These are phyloP conservation scores for Farysia itapuensis DNA, from an alignment of 1,284 basidiomycete species.

Conservation along the genomic window DNA sequence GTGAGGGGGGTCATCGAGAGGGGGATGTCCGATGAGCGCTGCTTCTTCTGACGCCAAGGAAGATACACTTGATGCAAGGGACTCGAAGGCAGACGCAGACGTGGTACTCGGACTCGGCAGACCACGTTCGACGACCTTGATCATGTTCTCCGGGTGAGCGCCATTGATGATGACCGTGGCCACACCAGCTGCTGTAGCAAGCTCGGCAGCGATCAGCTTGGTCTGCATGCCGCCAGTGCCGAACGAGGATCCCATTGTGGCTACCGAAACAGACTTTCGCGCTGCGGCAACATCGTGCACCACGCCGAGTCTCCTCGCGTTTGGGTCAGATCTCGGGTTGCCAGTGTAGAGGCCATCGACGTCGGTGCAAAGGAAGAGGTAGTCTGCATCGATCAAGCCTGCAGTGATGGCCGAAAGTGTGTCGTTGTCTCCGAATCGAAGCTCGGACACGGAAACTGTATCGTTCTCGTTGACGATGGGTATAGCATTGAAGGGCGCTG, in stretches of 20 bases:
- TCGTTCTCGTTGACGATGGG: constrained; percentile 60
- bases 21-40: constrained; percentile 36
- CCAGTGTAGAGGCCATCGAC: constrained; percentile 94
- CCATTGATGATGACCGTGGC: constrained; percentile 74
- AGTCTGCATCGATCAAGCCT: constrained; percentile 95
- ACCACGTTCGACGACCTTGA: constrained; percentile 70
- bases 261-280: constrained; percentile 81
- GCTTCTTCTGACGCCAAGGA: constrained; percentile 23
- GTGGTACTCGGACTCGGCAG: constrained; percentile 13
- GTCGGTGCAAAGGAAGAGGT: constrained; percentile 92
- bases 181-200: constrained; percentile 94
- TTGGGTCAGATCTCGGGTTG: constrained; percentile 86
- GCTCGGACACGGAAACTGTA: constrained; percentile 67
- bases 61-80: constrained; percentile 33
- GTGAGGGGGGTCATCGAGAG: constrained; percentile 68
- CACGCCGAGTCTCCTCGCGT: constrained; percentile 76
- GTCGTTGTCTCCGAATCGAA: constrained; percentile 99
- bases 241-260: constrained; percentile 84
- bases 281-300: constrained; percentile 82
- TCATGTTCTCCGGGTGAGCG: constrained; percentile 73
- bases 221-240: constrained; percentile 99
- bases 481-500: constrained; percentile 44
- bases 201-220: constrained; percentile 95
- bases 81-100: constrained; percentile 1
- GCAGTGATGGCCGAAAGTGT: constrained; percentile 95